Percentiles rank a stretch among this genome's conserved stretches.
Conservation (phyloP, 163 green algal species). For the Coccomyxa subellipsoidea region DNA sequence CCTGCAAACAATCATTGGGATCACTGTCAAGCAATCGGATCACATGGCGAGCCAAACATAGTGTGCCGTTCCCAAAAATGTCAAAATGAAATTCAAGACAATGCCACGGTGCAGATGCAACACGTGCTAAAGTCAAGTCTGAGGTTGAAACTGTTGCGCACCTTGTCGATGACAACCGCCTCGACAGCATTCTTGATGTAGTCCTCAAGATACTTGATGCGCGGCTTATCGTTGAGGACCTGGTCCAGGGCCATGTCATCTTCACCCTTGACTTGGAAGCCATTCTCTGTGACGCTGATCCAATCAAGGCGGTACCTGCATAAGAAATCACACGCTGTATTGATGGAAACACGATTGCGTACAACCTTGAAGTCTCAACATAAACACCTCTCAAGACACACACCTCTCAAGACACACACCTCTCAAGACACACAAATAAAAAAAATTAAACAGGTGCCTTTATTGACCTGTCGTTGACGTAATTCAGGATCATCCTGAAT, state of each 20-base stretch:
- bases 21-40: neutral
- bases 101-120: neutral
- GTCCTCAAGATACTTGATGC: constrained; percentile 34
- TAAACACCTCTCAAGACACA: no score
- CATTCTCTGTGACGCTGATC: constrained; percentile 60
- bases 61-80: no score
- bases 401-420: no score
- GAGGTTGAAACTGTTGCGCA: no score
- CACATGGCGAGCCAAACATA: neutral
- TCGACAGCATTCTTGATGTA: neutral
- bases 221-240: constrained; percentile 34
- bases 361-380: no score
- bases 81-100: no score
- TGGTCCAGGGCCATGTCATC: neutral
- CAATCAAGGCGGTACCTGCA: neutral
- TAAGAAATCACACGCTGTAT: no score
- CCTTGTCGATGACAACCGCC: neutral
- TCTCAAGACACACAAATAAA: no score
- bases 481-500: constrained; percentile 45
- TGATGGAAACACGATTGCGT: no score
- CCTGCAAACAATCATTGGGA: neutral
- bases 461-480: neutral
- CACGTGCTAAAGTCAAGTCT: neutral
- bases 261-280: constrained; percentile 36
- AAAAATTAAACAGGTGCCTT: no score